Conservation (phyloP, 768 basidiomycete genomes). For the Gloeophyllum trabeum region DNA sequence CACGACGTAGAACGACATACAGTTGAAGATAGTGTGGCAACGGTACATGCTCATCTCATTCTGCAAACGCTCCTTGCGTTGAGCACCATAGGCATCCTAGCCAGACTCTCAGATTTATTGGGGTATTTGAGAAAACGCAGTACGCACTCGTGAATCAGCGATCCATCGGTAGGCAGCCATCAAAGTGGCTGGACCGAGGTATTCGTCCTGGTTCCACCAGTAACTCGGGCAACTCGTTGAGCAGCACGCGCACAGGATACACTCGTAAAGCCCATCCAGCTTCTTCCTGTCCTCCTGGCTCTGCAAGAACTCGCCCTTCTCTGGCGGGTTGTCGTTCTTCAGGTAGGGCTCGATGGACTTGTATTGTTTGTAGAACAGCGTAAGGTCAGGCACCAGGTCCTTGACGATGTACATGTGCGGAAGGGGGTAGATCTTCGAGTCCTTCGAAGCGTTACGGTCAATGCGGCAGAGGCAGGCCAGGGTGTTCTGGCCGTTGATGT, state of each 20-base stretch:
- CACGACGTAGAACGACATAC: slow-evolving; percentile 26
- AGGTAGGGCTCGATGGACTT: slow-evolving; percentile 97
- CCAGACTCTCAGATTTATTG: too few species aligned
- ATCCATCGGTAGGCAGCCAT: slow-evolving; percentile 99
- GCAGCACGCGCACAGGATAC: slow-evolving; percentile 95
- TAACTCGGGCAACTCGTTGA: slow-evolving; percentile 96
- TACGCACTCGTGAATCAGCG: slow-evolving; percentile 81
- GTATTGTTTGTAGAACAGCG: slow-evolving; percentile 98
- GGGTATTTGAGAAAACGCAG: too few species aligned
- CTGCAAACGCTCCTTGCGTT: slow-evolving; percentile 87
- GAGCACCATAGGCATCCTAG: slow-evolving; percentile 65
- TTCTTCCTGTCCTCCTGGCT: slow-evolving; percentile 88
- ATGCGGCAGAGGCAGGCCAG: slow-evolving; percentile 96
- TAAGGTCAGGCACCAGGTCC: slow-evolving; percentile 90
- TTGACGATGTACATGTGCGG: slow-evolving; percentile 99
- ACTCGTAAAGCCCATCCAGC: slow-evolving; percentile 84
- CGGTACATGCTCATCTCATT: slow-evolving; percentile 95
- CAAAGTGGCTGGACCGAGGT: slow-evolving; percentile 92
- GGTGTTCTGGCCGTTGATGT: slow-evolving; percentile 97
- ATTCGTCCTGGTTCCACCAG: slow-evolving; percentile 99
- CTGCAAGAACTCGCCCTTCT: slow-evolving; percentile 78
- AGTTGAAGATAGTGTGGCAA: slow-evolving; percentile 99
- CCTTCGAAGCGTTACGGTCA: slow-evolving; percentile 59
- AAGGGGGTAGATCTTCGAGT: slow-evolving; percentile 90
- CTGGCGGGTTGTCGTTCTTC: slow-evolving; percentile 87